Percentiles rank a stretch among this genome's conserved stretches.
phyloP scores from a whole-genome alignment of 495 filamentous ascomycete species.

The Cercophora sp. region DNA sequence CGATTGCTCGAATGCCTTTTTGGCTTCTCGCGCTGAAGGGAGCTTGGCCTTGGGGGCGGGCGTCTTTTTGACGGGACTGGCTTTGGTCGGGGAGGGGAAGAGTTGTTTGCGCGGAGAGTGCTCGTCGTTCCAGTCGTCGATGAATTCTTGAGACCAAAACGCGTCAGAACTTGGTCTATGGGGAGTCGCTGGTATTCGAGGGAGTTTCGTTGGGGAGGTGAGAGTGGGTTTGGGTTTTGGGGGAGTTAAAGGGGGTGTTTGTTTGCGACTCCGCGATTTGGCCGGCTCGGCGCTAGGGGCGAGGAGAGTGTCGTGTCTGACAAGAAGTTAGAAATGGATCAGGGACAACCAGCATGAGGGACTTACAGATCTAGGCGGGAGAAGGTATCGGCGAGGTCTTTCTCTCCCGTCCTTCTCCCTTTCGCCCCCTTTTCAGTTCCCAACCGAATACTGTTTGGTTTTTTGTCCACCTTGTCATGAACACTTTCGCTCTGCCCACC shows the following conservation, averaged over 20 bases:
- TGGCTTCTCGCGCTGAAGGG: conserved; percentile 32
- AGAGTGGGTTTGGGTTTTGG: conserved; percentile 25
- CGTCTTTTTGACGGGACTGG: conserved; percentile 31
- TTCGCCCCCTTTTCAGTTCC: no score
- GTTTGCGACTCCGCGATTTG: not conserved
- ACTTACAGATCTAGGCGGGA: conserved; percentile 23
- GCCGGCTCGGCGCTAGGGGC: not conserved
- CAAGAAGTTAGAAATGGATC: not conserved
- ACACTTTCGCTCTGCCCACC: no score
- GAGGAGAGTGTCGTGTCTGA: conserved; percentile 7
- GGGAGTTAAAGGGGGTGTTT: conserved; percentile 26
- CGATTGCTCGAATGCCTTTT: conserved; percentile 60
- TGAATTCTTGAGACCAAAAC: conserved; percentile 74
- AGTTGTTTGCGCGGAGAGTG: conserved; percentile 65
- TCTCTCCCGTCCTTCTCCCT: no score
- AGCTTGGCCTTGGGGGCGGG: conserved; percentile 45
- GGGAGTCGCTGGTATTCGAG: conserved; percentile 34
- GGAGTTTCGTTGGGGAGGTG: conserved; percentile 35
- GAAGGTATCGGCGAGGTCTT: conserved; percentile 22
- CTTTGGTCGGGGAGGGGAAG: conserved; percentile 27
- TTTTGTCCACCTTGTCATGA: no score
- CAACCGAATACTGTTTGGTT: no score
- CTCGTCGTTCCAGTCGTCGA: conserved; percentile 79
- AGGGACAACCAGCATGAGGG: not conserved
- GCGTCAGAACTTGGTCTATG: conserved; percentile 67